phyloP scores from a whole-genome alignment of 2,329 filamentous ascomycete species.

The Leptosphaerulina australis region DNA sequence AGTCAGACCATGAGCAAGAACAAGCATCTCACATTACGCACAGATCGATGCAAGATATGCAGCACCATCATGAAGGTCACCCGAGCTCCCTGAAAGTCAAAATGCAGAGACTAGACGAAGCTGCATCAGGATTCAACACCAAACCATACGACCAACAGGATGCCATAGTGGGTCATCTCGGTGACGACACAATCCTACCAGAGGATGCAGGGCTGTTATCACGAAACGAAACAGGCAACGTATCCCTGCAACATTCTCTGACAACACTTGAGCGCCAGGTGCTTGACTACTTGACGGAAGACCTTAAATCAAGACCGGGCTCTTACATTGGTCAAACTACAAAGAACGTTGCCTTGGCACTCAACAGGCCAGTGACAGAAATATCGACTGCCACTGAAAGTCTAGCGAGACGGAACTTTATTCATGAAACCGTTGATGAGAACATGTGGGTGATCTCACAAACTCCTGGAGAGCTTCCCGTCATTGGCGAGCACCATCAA shows the following conservation, averaged over 20 bases:
- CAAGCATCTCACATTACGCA: too few relatives aligned
- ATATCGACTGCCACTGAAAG: background rate
- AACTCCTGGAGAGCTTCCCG: slow-evolving; percentile 16
- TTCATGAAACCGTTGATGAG: slow-evolving; percentile 25
- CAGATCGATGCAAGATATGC: background rate
- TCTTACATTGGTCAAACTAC: slow-evolving; percentile 27
- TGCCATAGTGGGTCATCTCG: background rate
- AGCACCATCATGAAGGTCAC: background rate
- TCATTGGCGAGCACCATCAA: background rate
- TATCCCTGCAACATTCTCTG: background rate
- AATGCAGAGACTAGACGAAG: slow-evolving; percentile 18
- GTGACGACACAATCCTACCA: background rate
- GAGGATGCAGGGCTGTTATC: background rate
- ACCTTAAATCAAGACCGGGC: slow-evolving; percentile 20
- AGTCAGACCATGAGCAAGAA: background rate
- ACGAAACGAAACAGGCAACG: background rate
- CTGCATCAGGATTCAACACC: slow-evolving; percentile 3
- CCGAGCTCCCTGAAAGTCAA: slow-evolving; percentile 17
- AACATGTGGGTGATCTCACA: slow-evolving; percentile 28
- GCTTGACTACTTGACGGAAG: slow-evolving; percentile 18
- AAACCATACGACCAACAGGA: slow-evolving; percentile 4
- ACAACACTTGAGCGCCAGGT: slow-evolving; percentile 17
- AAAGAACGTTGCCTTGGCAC: slow-evolving; percentile 14
- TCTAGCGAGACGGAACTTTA: slow-evolving; percentile 7
- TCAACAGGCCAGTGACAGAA: slow-evolving; percentile 1